These are phyloP conservation scores for Botryotinia convoluta DNA, from an alignment of 2,329 filamentous ascomycete species.

Conservation along the genomic window DNA sequence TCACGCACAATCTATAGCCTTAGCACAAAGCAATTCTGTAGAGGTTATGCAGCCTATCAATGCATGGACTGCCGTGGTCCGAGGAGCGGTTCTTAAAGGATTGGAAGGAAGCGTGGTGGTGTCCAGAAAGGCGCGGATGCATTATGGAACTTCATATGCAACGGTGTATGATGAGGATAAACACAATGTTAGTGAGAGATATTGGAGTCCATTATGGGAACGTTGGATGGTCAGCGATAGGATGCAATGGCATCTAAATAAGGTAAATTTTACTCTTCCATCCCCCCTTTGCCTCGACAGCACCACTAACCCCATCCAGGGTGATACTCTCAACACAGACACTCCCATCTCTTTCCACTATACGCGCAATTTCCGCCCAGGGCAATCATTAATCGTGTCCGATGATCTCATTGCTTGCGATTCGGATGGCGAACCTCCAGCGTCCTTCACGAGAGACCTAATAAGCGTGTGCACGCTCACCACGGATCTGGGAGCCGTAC, in stretches of 20 bases:
- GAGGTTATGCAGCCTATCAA: slow-evolving; percentile 82
- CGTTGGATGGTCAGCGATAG: slow-evolving; percentile 79
- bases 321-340: slow-evolving; percentile 70
- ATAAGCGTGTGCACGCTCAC: slow-evolving; percentile 75
- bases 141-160: slow-evolving; percentile 76
- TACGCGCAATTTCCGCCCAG: slow-evolving; percentile 76
- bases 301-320: slow-evolving; percentile 45
- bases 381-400: slow-evolving; percentile 72
- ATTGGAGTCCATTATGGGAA: slow-evolving; percentile 79
- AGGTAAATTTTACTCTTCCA: slow-evolving; percentile 44
- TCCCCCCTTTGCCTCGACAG: no score
- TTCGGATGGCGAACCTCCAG: slow-evolving; percentile 54
- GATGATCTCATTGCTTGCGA: slow-evolving; percentile 79
- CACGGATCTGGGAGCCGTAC: slow-evolving; percentile 76
- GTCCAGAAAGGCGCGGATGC: slow-evolving; percentile 67
- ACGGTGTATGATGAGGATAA: slow-evolving; percentile 76
- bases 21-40: slow-evolving; percentile 55
- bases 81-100: slow-evolving; percentile 72
- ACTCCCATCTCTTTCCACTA: slow-evolving; percentile 80
- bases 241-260: slow-evolving; percentile 84
- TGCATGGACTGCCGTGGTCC: slow-evolving; percentile 77
- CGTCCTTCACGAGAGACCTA: slow-evolving; percentile 61
- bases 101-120: slow-evolving; percentile 78
- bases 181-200: slow-evolving; percentile 69
- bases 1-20: slow-evolving; percentile 51